These are phyloP conservation scores for Harringtonia lauricola DNA, from an alignment of 2,329 filamentous ascomycete genomes.

Conservation along the genomic window DNA sequence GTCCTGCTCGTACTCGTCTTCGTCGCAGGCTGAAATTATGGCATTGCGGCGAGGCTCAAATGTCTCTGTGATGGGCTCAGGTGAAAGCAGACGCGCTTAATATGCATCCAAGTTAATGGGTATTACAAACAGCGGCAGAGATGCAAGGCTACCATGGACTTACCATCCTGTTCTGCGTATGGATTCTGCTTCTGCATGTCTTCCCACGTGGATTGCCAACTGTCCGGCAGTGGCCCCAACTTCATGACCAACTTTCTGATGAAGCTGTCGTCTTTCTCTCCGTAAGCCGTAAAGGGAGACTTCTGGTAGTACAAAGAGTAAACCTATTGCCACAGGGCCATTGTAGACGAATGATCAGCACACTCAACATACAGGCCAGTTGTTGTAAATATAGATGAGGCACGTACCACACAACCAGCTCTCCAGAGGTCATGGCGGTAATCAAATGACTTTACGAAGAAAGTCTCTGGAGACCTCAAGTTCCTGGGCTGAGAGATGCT, in stretches of 20 bases:
- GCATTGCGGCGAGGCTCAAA: background rate
- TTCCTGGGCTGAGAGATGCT: background rate
- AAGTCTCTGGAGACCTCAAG: background rate
- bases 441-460: background rate
- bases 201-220: background rate
- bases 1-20: background rate
- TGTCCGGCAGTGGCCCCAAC: background rate
- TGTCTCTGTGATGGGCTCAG: background rate
- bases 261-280: background rate
- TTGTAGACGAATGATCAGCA: background rate
- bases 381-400: too few species aligned
- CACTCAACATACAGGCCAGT: too few species aligned
- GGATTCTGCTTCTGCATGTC: background rate
- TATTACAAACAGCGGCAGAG: too few species aligned
- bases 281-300: background rate
- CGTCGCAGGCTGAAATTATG: background rate
- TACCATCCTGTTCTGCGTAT: background rate
- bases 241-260: background rate
- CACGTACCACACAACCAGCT: background rate
- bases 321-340: background rate
- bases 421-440: background rate
- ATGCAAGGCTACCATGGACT: background rate
- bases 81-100: too few species aligned
- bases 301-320: background rate
- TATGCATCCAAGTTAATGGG: too few species aligned